Evolutionary conservation across 352 stramenopile species (phyloP).

Genomic region (Stramenopiles sp.): DNA sequence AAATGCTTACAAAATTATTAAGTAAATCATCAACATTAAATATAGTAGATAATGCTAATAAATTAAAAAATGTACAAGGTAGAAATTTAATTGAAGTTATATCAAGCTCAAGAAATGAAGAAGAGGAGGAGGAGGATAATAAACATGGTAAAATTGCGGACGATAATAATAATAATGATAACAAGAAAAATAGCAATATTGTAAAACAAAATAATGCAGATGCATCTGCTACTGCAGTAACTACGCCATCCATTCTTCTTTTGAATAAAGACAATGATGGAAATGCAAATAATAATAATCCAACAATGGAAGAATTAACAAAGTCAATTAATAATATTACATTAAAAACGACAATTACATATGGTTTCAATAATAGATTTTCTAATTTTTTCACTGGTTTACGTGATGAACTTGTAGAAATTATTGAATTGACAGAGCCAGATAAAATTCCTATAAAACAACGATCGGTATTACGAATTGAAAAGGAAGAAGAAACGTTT

Average conservation of each 20-base stretch:
- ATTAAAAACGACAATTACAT: too few relatives aligned
- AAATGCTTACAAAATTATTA: conserved; percentile 70
- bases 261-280: conserved; percentile 14
- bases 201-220: too few relatives aligned
- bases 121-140: conserved; percentile 11
- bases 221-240: too few relatives aligned
- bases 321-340: conserved; percentile 15
- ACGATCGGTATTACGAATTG: conserved; percentile 41
- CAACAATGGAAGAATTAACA: conserved; percentile 13
- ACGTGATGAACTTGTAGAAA: conserved; percentile 65
- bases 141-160: conserved; percentile 1
- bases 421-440: conserved; percentile 70
- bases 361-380: conserved; percentile 82
- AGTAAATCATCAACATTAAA: neutral
- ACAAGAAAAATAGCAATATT: conserved; percentile 26
- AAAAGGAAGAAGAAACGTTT: conserved; percentile 73
- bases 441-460: conserved; percentile 46
- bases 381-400: conserved; percentile 71
- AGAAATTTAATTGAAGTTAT: conserved; percentile 54
- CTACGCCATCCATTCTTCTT: too few relatives aligned
- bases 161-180: conserved; percentile 7
- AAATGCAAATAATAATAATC: conserved; percentile 12
- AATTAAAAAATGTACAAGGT: conserved; percentile 13
- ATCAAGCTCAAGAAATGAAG: conserved; percentile 20
- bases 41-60: neutral